Base-by-base conservation (phyloP, 2,329 filamentous ascomycete genomes). In the Zymoseptoria crescenta region DNA sequence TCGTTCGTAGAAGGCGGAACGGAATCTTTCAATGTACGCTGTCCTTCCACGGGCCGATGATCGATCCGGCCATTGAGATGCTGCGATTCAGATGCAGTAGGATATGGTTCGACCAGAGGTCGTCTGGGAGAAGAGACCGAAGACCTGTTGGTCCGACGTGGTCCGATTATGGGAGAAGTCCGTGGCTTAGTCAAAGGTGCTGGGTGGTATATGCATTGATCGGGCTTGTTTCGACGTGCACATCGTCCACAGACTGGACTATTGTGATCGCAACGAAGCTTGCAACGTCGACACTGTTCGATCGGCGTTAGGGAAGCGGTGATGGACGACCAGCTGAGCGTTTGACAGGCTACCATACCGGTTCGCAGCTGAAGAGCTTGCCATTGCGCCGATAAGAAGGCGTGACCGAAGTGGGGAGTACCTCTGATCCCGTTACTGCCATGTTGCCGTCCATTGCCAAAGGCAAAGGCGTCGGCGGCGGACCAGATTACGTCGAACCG, bases 171-270 rank as follows among this genome's bases (percentile, higher is more conserved):
- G 6, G 62, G 56, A 35, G 59, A 56, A 29, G 58, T 49, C 8
- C 63, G 59, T 49, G 63, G 60, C 53, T 66, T 69, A 7, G 67
- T 71, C 29, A 72, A 61, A 19, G 70, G 70, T 21, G 70, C 71
- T 16, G 71, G 71, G 58, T 73, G 71, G 54, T 73, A 73, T 41
- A 72, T 62, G 49, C 71, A 73, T 61, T 69, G 66, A 20, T 64
- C 69, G 2, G 63, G 59, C 57, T 69, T 70, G 49, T 66, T 65
- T 8, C 71, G 67, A 20, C 68, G 64, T 8, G 67, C 65, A 61
- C 71, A 73, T 53, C 70, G 60, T 2, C 69, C 69, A 61, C 71
- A 73, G 1, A 67, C 67, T 6, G 71, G 71, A 54, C 58, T 64
- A 49, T 52, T 62, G 52, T 73, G 71, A 56, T 72, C 71, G 51